phyloP scores from a whole-genome alignment of 176 grass and related monocot genomes.

The Typha latifolia region DNA sequence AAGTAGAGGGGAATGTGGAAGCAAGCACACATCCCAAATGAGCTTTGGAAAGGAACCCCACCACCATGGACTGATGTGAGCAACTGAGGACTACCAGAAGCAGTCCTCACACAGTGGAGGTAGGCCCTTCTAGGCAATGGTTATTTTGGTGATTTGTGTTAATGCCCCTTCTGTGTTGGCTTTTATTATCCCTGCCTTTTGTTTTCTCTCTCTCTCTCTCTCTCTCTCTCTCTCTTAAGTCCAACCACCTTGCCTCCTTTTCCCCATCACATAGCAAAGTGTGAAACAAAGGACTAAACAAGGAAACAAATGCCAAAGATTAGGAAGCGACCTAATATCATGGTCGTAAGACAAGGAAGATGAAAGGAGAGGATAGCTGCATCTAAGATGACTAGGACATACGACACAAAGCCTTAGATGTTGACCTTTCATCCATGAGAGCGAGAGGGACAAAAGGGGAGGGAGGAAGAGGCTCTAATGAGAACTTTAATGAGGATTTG shows the following conservation, averaged over 20 bases:
- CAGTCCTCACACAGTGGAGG: neutral
- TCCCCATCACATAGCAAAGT: slow-evolving; percentile 1
- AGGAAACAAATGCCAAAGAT: neutral
- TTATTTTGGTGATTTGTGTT: neutral
- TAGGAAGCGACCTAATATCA: neutral
- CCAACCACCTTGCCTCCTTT: slow-evolving; percentile 11
- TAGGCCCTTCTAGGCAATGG: neutral
- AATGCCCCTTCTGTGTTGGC: neutral
- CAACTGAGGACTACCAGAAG: neutral
- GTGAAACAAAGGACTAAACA: slow-evolving; percentile 1
- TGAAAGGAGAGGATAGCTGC: neutral
- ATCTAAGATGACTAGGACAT: slow-evolving; percentile 10
- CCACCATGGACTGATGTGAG: slow-evolving; percentile 1
- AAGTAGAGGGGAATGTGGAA: slow-evolving; percentile 20
- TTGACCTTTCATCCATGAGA: slow-evolving; percentile 4
- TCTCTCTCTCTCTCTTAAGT: neutral
- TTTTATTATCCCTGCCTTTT: neutral
- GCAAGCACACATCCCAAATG: slow-evolving; percentile 15
- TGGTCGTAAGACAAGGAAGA: slow-evolving; percentile 1
- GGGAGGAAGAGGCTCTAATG: slow-evolving; percentile 11
- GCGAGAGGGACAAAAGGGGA: neutral
- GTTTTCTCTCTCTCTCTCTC: neutral
- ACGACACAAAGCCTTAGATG: slow-evolving; percentile 5
- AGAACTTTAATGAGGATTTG: slow-evolving; percentile 16
- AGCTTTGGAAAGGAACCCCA: slow-evolving; percentile 14